phyloP scores from a whole-genome alignment of 2,329 filamentous ascomycete species.

The Colletotrichum sp. region DNA sequence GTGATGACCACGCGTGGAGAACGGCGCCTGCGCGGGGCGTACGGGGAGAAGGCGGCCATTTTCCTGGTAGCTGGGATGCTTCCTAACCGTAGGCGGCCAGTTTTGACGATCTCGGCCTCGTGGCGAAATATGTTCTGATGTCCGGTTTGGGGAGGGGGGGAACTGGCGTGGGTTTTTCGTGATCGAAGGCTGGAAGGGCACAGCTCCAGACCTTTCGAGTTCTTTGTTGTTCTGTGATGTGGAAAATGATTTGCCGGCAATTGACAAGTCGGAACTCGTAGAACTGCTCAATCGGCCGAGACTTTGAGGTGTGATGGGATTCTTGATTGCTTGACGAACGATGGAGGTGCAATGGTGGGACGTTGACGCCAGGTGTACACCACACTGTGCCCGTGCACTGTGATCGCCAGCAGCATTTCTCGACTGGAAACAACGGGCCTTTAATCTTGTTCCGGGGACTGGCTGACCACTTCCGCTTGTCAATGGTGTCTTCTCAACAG shows the following conservation, averaged over 20 bases:
- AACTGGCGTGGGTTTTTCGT: not conserved
- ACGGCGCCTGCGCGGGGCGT: slow-evolving; percentile 14
- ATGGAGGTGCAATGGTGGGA: not conserved
- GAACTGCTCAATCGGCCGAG: not conserved
- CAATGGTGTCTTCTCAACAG: not conserved
- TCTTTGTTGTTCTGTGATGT: not conserved
- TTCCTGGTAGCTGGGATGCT: not conserved
- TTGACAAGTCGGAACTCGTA: not conserved
- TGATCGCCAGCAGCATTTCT: not conserved
- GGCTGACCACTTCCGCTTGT: not conserved
- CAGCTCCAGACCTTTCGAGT: not conserved
- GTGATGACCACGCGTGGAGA: slow-evolving; percentile 10
- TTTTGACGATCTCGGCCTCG: not conserved
- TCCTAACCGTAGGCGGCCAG: not conserved
- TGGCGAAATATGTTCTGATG: not conserved
- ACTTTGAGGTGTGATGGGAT: not conserved
- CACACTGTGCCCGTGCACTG: slow-evolving; percentile 2
- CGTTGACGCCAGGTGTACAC: not conserved
- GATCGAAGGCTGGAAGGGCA: not conserved
- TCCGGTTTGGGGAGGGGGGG: not conserved
- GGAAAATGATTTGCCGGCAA: not conserved
- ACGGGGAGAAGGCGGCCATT: slow-evolving; percentile 17
- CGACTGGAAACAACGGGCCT: not conserved
- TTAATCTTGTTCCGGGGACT: not conserved
- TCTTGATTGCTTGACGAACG: not conserved